Conservation (phyloP, 2,329 filamentous ascomycete species). For the Trichoderma brevicompactum region DNA sequence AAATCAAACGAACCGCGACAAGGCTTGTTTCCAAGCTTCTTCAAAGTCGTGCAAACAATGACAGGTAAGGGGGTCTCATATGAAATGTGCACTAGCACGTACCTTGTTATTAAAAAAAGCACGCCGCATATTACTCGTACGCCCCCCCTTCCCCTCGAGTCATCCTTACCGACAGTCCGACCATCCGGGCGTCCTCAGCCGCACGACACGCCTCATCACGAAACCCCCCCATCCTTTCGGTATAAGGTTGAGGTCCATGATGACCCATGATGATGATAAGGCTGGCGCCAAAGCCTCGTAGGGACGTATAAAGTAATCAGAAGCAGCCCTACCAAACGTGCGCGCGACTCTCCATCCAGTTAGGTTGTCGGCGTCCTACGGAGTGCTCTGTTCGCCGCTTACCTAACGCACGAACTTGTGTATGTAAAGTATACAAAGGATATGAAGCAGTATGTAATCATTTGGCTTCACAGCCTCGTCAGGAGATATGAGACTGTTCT, state of each 20-base stretch:
- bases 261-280: slow-evolving; percentile 21
- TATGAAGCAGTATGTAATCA: not conserved
- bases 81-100: not conserved
- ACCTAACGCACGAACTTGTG: not conserved
- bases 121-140: not conserved
- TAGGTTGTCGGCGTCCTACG: not conserved
- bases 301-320: not conserved
- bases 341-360: not conserved
- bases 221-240: not conserved
- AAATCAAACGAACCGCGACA: not conserved
- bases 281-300: slow-evolving; percentile 20
- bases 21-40: slow-evolving; percentile 5
- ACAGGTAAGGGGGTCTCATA: not conserved
- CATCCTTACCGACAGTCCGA: slow-evolving; percentile 16
- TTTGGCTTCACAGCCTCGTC: too few relatives aligned
- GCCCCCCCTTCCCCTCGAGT: not conserved
- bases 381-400: not conserved
- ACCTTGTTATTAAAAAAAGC: not conserved
- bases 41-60: not conserved
- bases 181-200: slow-evolving; percentile 19
- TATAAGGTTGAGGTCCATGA: not conserved
- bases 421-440: too few relatives aligned
- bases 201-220: slow-evolving; percentile 2
- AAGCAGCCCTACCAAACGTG: slow-evolving; percentile 15
- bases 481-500: too few relatives aligned